Conservation (phyloP, 2,329 filamentous ascomycete genomes). For the Neonectria faginata region DNA sequence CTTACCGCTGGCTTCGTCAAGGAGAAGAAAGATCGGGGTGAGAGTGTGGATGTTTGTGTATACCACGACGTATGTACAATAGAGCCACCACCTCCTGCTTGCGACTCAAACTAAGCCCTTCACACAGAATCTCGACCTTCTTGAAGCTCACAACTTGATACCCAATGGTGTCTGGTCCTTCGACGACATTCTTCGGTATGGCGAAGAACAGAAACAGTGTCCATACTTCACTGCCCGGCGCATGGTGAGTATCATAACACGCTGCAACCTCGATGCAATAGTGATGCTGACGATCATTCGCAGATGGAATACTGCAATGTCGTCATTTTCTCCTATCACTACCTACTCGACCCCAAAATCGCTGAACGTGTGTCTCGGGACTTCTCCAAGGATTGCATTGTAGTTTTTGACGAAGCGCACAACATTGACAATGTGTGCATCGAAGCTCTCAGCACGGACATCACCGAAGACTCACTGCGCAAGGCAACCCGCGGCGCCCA, state of each 20-base stretch:
- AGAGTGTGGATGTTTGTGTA: constrained; percentile 92
- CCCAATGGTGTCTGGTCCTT: constrained; percentile 97
- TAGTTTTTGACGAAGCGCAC: constrained; percentile 98
- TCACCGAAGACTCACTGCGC: constrained; percentile 93
- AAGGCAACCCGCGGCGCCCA: constrained; percentile 91
- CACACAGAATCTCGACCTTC: constrained; percentile 84
- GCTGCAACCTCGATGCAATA: not conserved
- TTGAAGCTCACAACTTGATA: constrained; percentile 94
- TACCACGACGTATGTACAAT: constrained; percentile 82
- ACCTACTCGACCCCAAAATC: constrained; percentile 97
- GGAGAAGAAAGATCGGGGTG: constrained; percentile 95
- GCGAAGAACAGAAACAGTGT: constrained; percentile 95
- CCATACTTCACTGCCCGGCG: constrained; percentile 95
- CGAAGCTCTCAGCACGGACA: constrained; percentile 94
- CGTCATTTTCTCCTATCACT: constrained; percentile 99
- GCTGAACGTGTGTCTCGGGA: constrained; percentile 95
- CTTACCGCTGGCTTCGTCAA: constrained; percentile 97
- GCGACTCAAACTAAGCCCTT: constrained; percentile 27
- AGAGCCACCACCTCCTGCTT: not conserved
- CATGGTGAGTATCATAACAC: constrained; percentile 72
- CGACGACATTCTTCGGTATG: constrained; percentile 87
- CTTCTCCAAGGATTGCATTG: constrained; percentile 96
- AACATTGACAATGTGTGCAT: constrained; percentile 99
- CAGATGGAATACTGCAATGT: constrained; percentile 99
- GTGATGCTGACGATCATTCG: constrained; percentile 19